A percentile compares a stretch with the other conserved stretches of the same genome.
Evolutionary conservation across 495 filamentous ascomycete species (phyloP).

Genomic region (Xylaria grammica): DNA sequence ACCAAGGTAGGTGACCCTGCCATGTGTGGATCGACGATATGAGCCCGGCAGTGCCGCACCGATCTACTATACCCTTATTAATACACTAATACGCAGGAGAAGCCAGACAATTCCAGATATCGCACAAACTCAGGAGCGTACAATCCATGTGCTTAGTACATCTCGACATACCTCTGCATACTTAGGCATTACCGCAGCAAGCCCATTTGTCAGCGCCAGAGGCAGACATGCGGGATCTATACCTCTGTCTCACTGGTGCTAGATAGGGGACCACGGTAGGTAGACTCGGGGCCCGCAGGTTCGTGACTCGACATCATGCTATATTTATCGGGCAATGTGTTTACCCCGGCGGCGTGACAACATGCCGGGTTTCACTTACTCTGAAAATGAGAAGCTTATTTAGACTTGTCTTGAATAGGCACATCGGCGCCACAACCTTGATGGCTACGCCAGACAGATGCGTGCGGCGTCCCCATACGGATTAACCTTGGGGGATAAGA

Average conservation of each 20-base stretch:
- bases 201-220: neutral
- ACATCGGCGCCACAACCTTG: no score
- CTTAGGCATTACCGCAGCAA: no score
- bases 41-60: neutral
- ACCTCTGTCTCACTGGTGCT: no score
- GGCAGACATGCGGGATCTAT: no score
- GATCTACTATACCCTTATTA: neutral
- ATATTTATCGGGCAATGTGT: no score
- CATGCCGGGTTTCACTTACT: no score
- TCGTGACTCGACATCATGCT: no score
- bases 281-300: no score
- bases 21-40: neutral
- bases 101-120: neutral
- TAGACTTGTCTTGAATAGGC: neutral
- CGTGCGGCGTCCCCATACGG: neutral
- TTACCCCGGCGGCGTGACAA: no score
- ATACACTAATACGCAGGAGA: neutral
- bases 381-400: no score
- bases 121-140: neutral
- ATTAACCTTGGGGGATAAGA: no score
- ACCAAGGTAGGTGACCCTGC: neutral
- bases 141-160: neutral
- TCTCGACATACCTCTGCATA: neutral
- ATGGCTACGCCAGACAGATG: neutral
- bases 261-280: no score